Evolutionary conservation across 2,329 filamentous ascomycete species (phyloP).

Genomic region (Trichoderma endophyticum): DNA sequence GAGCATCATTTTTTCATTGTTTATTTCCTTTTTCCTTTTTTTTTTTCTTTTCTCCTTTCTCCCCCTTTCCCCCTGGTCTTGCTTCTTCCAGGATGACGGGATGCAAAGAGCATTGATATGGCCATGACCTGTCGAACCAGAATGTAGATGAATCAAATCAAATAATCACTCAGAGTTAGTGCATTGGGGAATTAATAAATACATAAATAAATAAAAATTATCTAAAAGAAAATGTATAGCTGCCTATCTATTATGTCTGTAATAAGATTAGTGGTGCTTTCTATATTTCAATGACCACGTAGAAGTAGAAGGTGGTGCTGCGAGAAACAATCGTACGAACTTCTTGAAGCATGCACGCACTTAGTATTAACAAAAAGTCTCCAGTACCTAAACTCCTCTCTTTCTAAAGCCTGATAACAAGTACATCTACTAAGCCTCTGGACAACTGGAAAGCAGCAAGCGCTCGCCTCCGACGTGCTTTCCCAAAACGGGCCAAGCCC

Average conservation of each 20-base stretch:
- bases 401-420: not conserved
- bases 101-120: not conserved
- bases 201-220: not conserved
- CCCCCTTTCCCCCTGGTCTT: not conserved
- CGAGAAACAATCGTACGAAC: not conserved
- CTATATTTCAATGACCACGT: not conserved
- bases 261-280: not conserved
- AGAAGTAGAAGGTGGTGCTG: not conserved
- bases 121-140: not conserved
- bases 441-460: not conserved
- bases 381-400: not conserved
- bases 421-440: not conserved
- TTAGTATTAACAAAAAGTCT: not conserved
- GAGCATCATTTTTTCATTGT: not conserved
- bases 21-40: not conserved
- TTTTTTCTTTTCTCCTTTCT: not conserved
- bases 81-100: not conserved
- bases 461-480: slow-evolving; percentile 11
- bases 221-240: not conserved
- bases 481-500: slow-evolving; percentile 33
- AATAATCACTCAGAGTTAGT: not conserved
- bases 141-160: not conserved
- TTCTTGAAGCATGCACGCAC: not conserved
- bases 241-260: not conserved
- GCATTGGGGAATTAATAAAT: not conserved